Base-by-base conservation (phyloP, 139 green algal genomes). In the Spirogloea muscicola region DNA sequence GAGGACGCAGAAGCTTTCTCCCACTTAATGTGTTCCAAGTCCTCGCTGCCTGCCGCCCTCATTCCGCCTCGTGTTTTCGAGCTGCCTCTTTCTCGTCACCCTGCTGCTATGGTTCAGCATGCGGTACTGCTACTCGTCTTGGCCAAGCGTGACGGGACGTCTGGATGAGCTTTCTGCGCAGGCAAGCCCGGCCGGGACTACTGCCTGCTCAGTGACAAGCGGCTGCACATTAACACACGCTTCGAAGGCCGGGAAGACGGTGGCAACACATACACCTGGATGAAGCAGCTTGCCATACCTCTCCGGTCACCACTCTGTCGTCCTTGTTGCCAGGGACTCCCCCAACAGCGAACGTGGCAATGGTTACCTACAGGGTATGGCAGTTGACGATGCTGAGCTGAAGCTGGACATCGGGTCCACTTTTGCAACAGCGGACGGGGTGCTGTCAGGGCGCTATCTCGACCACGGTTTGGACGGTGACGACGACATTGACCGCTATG, bases 161-260 rank as follows among this genome's bases (percentile, higher is more conserved):
- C n/a, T n/a, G n/a, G n/a, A n/a, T n/a, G n/a, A n/a, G n/a, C n/a
- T n/a, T n/a, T n/a, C 29, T 77, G 67, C 42, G 46, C 37, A 10
- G 68, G 68, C 5, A 3, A 58, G 3, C 52, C 68, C 0, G 68
- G 58, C 31, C 3, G 33, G 29, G 7, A 13, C 29, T 77, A 77
- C 68, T 77, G 68, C 52, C 68, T 77, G n/a, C 13, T 77, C 40
- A 41, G 36, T 21, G 68, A 77, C 58, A 55, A 55, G 5, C 55
- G 9, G 68, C 34, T 77, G 57, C 68, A 77, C 58, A 57, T 68
- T n/a, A 77, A 77, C 31, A 68, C 68, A 55, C 18, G 39, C 31
- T 49, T 77, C 37, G 49, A 21, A 3, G 64, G 64, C 48, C 10
- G 25, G 34, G 29, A 48, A 31, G n/a, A n/a, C n/a, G n/a, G n/a